These are phyloP conservation scores for Fusarium longipes DNA, from an alignment of 2,329 filamentous ascomycete genomes.

Conservation along the genomic window DNA sequence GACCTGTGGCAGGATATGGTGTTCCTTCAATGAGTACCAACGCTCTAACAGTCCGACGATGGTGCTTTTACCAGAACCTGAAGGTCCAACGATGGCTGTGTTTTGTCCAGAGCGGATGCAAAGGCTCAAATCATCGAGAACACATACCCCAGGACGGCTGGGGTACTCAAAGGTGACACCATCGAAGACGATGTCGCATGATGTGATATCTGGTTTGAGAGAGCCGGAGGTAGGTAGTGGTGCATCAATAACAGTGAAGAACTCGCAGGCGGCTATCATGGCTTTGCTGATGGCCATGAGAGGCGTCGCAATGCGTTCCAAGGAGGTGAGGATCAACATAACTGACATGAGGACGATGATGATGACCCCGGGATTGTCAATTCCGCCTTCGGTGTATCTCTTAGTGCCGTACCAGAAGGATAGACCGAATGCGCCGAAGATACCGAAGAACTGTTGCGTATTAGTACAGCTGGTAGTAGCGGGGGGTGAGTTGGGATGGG, in stretches of 20 bases:
- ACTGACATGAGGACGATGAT: constrained; percentile 54
- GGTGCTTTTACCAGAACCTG: constrained; percentile 76
- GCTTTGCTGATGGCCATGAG: constrained; percentile 51
- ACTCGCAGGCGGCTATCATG: constrained; percentile 46
- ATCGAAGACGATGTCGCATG: constrained; percentile 61
- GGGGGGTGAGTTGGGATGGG: background rate
- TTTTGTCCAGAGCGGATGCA: constrained; percentile 67
- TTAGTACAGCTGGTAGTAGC: background rate
- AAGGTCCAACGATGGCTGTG: constrained; percentile 76
- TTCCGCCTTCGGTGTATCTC: constrained; percentile 49
- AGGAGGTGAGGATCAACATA: constrained; percentile 52
- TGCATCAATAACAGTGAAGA: constrained; percentile 48
- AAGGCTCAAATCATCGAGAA: constrained; percentile 61
- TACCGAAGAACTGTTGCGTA: constrained; percentile 46
- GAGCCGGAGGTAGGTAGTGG: constrained; percentile 33
- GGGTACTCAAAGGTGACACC: constrained; percentile 40
- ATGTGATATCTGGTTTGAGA: constrained; percentile 39
- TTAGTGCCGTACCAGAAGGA: constrained; percentile 59
- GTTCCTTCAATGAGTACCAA: constrained; percentile 64
- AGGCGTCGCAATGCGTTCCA: constrained; percentile 54
- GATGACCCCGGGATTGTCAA: constrained; percentile 53
- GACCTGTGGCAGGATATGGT: constrained; percentile 26
- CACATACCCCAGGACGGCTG: constrained; percentile 29
- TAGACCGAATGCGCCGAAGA: constrained; percentile 53
- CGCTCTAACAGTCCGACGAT: constrained; percentile 73